Base-by-base conservation (phyloP, 2,329 filamentous ascomycete species). In the Drechslera avenae region DNA sequence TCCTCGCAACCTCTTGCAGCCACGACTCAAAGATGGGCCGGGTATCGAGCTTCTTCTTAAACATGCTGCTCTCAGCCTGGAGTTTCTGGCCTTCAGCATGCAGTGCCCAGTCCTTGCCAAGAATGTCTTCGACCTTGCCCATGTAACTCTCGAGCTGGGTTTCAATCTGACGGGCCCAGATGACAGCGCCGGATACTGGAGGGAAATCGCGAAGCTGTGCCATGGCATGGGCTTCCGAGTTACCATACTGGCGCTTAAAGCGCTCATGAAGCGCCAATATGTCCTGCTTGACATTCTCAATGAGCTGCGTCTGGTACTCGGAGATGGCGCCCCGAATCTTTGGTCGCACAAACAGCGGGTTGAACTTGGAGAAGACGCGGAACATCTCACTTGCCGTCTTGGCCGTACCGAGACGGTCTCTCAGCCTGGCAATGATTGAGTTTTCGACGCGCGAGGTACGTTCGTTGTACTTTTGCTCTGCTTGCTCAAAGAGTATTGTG, bases 371-470 rank as follows among this genome's bases (percentile, higher is more conserved):
- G 73, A 99, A 99, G 55, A 99, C 94, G 46, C 95, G 89, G 74
- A 99, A 99, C 94, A 99, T 99, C 76, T 99, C 95, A 70, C 96
- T 97, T 33, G 94, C 94, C 56, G 91, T 96, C 80, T 96, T 97
- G 10, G 94, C 93, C 5, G 91, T 96, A 12, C 92, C 94, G 48
- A 99, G 82, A 51, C 94, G 89, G 75, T 99, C 94, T 66, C 94
- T 85, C 26, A 99, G 81, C 46, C 91, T 85, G 28, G 94, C 91
- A 72, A 99, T 99, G 74, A 99, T 99, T 3, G 94, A 97, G 75
- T 99, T 99, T 73, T 99, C 94, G 4, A 99, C 94, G 53, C 94
- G 86, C 14, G 94, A 93, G 8, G 95, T 99, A 32, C 95, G 88
- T 73, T 99, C 95, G 62, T 97, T 97, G 80, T 99, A 99, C 32